Percentiles rank a stretch among this genome's conserved stretches.
Evolutionary conservation across 768 basidiomycete species (phyloP).

Genomic region (Podaxis sp.): DNA sequence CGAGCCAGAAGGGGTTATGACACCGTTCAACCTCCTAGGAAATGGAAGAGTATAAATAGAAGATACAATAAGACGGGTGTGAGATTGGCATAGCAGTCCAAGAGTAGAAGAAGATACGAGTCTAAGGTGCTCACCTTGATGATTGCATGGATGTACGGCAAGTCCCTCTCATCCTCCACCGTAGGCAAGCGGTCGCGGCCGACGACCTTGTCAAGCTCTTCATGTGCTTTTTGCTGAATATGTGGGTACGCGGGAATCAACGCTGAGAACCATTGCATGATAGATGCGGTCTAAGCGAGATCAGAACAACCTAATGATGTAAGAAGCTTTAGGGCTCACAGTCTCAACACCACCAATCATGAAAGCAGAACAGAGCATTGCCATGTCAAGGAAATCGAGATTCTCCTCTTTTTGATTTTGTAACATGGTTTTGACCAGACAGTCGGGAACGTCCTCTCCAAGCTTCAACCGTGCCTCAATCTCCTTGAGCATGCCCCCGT

Average conservation of each 20-base stretch:
- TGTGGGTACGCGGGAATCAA: slow-evolving; percentile 18
- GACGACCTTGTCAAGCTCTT: slow-evolving; percentile 22
- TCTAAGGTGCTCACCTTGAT: slow-evolving; percentile 14
- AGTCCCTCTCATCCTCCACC: slow-evolving; percentile 14
- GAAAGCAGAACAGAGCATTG: slow-evolving; percentile 36
- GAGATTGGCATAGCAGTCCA: background rate
- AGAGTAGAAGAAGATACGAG: background rate
- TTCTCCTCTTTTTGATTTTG: slow-evolving; percentile 27
- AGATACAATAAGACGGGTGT: background rate
- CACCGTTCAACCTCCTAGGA: slow-evolving; percentile 31
- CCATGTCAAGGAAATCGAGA: slow-evolving; percentile 34
- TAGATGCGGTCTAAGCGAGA: slow-evolving; percentile 25
- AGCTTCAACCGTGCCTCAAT: slow-evolving; percentile 30
- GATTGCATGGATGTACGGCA: slow-evolving; percentile 19
- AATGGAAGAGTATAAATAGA: background rate
- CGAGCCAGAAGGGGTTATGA: slow-evolving; percentile 34
- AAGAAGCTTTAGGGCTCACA: background rate
- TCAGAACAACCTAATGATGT: too few species aligned
- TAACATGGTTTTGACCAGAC: slow-evolving; percentile 36
- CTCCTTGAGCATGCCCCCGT: slow-evolving; percentile 34
- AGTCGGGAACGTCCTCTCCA: slow-evolving; percentile 37
- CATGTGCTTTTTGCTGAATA: slow-evolving; percentile 16
- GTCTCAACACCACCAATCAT: slow-evolving; percentile 44
- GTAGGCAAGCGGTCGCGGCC: slow-evolving; percentile 15
- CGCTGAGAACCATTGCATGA: slow-evolving; percentile 35